These are phyloP conservation scores for Vitis rotundifolia DNA, from an alignment of 164 flowering plant genomes.

Conservation along the genomic window DNA sequence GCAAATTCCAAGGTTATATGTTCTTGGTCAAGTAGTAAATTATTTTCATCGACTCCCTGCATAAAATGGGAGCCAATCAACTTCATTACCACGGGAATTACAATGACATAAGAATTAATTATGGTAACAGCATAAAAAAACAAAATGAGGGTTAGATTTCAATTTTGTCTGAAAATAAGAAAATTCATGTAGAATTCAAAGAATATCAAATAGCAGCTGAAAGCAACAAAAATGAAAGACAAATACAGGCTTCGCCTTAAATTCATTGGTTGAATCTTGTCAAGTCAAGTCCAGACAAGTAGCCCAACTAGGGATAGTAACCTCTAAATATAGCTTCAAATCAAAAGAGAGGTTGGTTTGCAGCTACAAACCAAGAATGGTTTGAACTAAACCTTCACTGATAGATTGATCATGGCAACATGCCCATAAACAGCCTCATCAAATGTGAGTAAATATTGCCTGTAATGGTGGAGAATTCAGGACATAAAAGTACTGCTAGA, in stretches of 20 bases:
- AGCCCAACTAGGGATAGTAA: neutral
- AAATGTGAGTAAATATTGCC: neutral
- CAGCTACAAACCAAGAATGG: neutral
- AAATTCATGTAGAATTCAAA: neutral
- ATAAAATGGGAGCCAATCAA: constrained; percentile 1
- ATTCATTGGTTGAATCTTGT: neutral
- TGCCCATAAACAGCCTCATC: neutral
- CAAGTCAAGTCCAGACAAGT: constrained; percentile 3
- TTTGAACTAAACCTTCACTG: neutral
- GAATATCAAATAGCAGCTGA: neutral
- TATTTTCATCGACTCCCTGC: constrained; percentile 46
- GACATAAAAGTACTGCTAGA: neutral
- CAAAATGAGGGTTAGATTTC: neutral
- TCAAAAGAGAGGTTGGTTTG: neutral
- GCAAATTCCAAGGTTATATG: constrained; percentile 57
- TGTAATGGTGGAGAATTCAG: neutral
- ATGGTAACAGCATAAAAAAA: neutral
- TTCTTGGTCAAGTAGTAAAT: constrained; percentile 18
- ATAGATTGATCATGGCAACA: neutral
- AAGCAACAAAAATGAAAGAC: neutral
- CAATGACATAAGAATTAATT: neutral
- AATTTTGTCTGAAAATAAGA: neutral
- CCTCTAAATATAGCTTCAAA: neutral
- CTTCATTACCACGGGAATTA: neutral
- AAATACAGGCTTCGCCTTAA: neutral